Percentiles rank a stretch among this genome's conserved stretches.
phyloP scores from a whole-genome alignment of 352 stramenopile genomes.

The Globisporangium uncinulatum region DNA sequence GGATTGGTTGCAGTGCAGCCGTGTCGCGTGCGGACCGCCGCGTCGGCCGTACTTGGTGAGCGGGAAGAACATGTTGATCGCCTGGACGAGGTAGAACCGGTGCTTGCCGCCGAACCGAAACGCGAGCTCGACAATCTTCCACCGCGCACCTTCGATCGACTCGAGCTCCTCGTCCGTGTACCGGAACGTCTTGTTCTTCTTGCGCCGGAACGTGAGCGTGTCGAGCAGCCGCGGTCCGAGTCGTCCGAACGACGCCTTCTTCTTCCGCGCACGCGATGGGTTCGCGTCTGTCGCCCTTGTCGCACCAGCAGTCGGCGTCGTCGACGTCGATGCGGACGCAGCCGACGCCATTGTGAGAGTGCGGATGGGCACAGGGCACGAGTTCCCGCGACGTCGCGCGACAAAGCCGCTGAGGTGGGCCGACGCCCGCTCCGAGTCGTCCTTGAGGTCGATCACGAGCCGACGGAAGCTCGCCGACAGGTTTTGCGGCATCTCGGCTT shows the following conservation, averaged over 20 bases:
- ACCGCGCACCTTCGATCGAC: conserved; percentile 69
- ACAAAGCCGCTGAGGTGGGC: conserved; percentile 7
- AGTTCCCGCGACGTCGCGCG: conserved; percentile 51
- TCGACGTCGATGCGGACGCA: conserved; percentile 9
- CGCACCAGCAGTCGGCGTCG: conserved; percentile 3
- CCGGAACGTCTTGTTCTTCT: conserved; percentile 55
- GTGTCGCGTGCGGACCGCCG: conserved; percentile 58
- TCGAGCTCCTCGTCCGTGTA: conserved; percentile 80
- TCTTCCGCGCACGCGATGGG: conserved; percentile 30
- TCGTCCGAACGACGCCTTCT: conserved; percentile 52
- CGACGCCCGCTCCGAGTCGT: conserved; percentile 41
- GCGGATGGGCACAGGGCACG: conserved; percentile 34
- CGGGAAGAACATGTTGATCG: conserved; percentile 84
- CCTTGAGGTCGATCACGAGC: conserved; percentile 68
- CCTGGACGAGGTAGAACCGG: conserved; percentile 79
- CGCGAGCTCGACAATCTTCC: conserved; percentile 84
- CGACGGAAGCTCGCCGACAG: conserved; percentile 72
- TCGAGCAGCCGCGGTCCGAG: conserved; percentile 56
- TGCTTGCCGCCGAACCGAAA: conserved; percentile 84
- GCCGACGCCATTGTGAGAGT: not conserved
- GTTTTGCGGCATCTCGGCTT: conserved; percentile 51
- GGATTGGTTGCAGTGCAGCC: conserved; percentile 76
- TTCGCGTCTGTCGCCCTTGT: not conserved
- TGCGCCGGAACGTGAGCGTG: conserved; percentile 54
- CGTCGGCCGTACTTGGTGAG: conserved; percentile 77